phyloP scores from a whole-genome alignment of 768 basidiomycete species.

The Lentinula lateritia region DNA sequence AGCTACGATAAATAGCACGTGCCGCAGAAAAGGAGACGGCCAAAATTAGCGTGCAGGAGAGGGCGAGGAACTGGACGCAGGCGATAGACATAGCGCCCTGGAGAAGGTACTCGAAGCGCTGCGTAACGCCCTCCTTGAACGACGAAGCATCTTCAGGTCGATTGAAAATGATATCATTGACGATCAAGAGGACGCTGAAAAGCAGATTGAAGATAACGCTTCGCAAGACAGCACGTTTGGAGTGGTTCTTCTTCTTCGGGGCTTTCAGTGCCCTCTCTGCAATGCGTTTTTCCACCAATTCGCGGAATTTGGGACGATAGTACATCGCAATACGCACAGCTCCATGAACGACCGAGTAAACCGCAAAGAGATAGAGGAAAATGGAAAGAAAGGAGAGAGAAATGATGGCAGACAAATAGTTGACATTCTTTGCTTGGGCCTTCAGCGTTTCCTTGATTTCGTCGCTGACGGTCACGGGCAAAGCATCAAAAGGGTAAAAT shows the following conservation, averaged over 20 bases:
- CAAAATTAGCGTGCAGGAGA: neutral
- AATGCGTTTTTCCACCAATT: neutral
- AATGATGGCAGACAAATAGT: neutral
- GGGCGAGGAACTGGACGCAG: neutral
- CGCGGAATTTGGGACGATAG: neutral
- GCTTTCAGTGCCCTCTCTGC: neutral
- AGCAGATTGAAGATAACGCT: neutral
- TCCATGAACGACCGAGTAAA: neutral
- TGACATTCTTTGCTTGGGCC: neutral
- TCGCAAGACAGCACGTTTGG: neutral
- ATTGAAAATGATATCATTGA: neutral
- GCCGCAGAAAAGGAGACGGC: neutral
- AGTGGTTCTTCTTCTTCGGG: neutral
- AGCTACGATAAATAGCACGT: neutral
- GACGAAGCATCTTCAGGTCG: neutral
- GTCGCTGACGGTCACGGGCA: neutral
- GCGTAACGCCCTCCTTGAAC: neutral
- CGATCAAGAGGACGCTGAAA: neutral
- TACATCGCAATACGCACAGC: neutral
- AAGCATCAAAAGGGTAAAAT: neutral
- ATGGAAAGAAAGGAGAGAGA: neutral
- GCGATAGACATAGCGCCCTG: neutral
- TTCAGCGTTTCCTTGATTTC: neutral
- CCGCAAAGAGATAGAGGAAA: neutral
- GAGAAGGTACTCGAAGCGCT: neutral